Base-by-base conservation (phyloP, 768 basidiomycete species). In the Rhodosporidiobolus sp. region DNA sequence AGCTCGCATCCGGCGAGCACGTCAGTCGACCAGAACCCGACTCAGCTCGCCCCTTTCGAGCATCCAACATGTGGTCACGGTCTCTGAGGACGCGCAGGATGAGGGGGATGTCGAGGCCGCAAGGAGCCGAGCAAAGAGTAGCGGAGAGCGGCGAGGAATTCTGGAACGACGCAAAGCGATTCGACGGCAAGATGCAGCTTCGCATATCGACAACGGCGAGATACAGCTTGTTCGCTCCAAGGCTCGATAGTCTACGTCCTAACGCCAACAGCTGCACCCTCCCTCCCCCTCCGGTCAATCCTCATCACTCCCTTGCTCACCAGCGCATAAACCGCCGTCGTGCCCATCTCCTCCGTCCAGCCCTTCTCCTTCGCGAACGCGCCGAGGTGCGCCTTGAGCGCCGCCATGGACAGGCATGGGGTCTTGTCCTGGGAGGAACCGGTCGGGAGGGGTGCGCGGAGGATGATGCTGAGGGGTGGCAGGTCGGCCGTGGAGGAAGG, bases 311-410 rank as follows among this genome's bases (percentile, higher is more conserved):
- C 46, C 59, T 56, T 54, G 32, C 67, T 62, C 22, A 73, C 63
- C 34, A 73, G 43, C 38, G 63, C 30, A 26, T 73, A 73, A 24
- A 73, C 53, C 32, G 72, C 66, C 45, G 67, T 65, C 45, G 72
- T 69, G 0, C 62, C 72, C 72, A 73, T 69, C 46, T 64, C 63
- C 19, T 73, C 72, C 28, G 63, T 64, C 72, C 72, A 68, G n/a
- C 63, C 72, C 20, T 35, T n/a, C 45, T 12, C 52, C 22, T 14
- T 34, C 12, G 63, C 67, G 30, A 61, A 69, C 20, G 67, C 67
- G 2, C 63, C 58, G 26, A 73, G 24, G 20, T 61, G 53, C 50
- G 35, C 45, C 30, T 73, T 73, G 45, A 73, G 53, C 2, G 14
- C 46, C 34, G 64, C 49, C 67, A 73, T 68, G 24, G 32, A 9